Evolutionary conservation across 2,329 filamentous ascomycete species (phyloP), one percentile per base, ranked within the genome.

Genomic region (Ophiosphaerella herpotricha): DNA sequence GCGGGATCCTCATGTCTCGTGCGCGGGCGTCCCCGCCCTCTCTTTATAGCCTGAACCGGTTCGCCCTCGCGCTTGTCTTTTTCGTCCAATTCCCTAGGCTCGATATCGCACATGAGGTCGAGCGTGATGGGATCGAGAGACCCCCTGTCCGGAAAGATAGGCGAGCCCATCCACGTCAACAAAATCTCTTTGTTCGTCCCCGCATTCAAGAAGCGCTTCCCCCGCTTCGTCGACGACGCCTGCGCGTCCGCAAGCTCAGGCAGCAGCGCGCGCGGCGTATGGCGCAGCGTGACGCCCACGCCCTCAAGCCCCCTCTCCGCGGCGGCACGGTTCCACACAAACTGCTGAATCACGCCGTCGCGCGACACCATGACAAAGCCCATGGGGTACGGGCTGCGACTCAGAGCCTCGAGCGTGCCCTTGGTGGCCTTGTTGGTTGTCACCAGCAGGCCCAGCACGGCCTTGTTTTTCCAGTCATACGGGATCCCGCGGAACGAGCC

Each of bases 401-500:
- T 80, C 58, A 97, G 66, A 21, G 90, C 85, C 40, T 91, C 85
- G 49, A 89, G 77, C 3, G 95, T 85, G 1, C 92, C 93, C 64
- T 85, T 88, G 0, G 91, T 96, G 29, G 91, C 88, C 45, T 85
- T 79, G 53, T 81, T 79, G 55, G 86, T 84, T 3, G 85, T 82
- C 21, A 89, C 87, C 46, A 97, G 73, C 13, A 96, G 65, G 0
- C 85, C 92, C 31, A 96, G 70, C 2, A 74, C 71, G 5, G 89
- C 85, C 1, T 77, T 70, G 0, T 82, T 83, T 45, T 85, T 79
- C 89, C 89, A 96, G 0, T 86, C 87, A 0, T 81, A 75, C 1
- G 91, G 91, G 6, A 89, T 88, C 11, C 85, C 86, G 1, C 80
- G 80, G 64, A 94, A 88, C 0, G 90, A 84, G 3, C 93, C 93